Conservation (phyloP, 2,329 filamentous ascomycete species). For the Fusarium beomiforme region DNA sequence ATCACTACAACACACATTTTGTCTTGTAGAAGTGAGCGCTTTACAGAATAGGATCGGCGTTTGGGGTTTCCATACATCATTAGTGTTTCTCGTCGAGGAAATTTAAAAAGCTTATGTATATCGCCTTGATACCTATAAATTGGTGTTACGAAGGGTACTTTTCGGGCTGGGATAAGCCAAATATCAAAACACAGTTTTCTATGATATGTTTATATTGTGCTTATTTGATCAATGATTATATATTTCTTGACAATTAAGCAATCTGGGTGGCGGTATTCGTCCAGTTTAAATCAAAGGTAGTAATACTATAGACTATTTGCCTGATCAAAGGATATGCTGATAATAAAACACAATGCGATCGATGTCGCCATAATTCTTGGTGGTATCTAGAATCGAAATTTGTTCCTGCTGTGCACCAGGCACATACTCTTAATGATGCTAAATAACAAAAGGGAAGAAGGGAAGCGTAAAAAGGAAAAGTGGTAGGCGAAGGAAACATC, state of each 20-base stretch:
- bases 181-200: not conserved
- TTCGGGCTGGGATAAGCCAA: not conserved
- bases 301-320: slow-evolving; percentile 1
- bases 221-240: not conserved
- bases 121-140: not conserved
- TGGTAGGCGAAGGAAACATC: not conserved
- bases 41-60: slow-evolving; percentile 39
- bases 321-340: slow-evolving; percentile 11
- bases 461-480: not conserved
- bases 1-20: not conserved
- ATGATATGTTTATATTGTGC: not conserved
- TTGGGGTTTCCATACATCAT: slow-evolving; percentile 15
- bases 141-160: not conserved
- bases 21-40: slow-evolving; percentile 12
- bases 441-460: slow-evolving; percentile 17
- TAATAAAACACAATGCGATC: slow-evolving; percentile 17
- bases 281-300: not conserved
- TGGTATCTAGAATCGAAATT: slow-evolving; percentile 39
- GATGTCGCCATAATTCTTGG: slow-evolving; percentile 24
- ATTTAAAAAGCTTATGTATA: not conserved
- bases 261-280: not conserved
- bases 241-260: not conserved
- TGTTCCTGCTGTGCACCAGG: slow-evolving; percentile 26
- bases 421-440: slow-evolving; percentile 28
- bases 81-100: not conserved